Percentiles rank a stretch among this genome's conserved stretches.
phyloP scores from a whole-genome alignment of 1,139 yeast genomes.

The Saccharomyces hybrid region DNA sequence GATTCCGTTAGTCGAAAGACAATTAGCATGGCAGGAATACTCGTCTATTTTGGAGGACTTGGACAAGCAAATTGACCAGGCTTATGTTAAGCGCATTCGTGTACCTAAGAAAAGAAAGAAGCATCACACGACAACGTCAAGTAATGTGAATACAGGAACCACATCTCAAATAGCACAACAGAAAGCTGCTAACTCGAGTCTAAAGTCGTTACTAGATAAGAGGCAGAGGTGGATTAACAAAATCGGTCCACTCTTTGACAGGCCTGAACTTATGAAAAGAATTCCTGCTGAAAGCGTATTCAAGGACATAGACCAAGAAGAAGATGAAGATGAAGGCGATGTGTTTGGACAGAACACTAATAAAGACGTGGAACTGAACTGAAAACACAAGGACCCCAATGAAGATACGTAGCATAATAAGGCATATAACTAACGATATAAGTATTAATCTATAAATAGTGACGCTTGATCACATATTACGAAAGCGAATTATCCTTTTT shows the following conservation, averaged over 20 bases:
- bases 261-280: slow-evolving; percentile 62
- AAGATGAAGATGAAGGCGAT: slow-evolving; percentile 38
- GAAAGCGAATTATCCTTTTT: background rate
- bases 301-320: slow-evolving; percentile 47
- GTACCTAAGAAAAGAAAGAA: slow-evolving; percentile 79
- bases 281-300: slow-evolving; percentile 62
- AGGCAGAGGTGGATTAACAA: slow-evolving; percentile 81
- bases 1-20: slow-evolving; percentile 75
- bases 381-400: background rate
- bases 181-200: slow-evolving; percentile 63
- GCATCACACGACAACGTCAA: slow-evolving; percentile 28
- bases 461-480: background rate
- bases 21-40: slow-evolving; percentile 92
- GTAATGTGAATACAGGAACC: slow-evolving; percentile 30
- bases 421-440: background rate
- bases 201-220: slow-evolving; percentile 74
- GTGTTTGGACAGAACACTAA: slow-evolving; percentile 19
- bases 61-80: slow-evolving; percentile 94
- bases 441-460: background rate
- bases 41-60: slow-evolving; percentile 82
- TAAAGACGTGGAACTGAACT: slow-evolving; percentile 25
- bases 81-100: slow-evolving; percentile 74
- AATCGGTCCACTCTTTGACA: slow-evolving; percentile 76
- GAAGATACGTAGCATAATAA: background rate
- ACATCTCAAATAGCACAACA: slow-evolving; percentile 37